Percentiles rank a stretch among this genome's conserved stretches.
phyloP scores from a whole-genome alignment of 495 filamentous ascomycete species.

The Penicillium diatomitis region DNA sequence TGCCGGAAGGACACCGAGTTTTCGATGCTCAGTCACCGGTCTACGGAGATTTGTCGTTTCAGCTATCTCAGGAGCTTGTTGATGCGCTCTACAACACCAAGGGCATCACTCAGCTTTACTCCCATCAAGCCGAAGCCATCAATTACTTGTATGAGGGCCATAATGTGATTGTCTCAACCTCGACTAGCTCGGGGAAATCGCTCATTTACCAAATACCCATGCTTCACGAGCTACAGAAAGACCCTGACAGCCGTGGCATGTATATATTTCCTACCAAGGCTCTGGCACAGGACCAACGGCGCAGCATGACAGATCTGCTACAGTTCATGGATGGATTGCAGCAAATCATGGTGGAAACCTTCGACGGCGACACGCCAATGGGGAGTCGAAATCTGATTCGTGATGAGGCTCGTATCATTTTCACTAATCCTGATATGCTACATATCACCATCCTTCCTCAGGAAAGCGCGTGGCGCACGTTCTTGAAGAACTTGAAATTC shows the following conservation, averaged over 20 bases:
- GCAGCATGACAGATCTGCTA: constrained; percentile 79
- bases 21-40: constrained; percentile 80
- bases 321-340: constrained; percentile 70
- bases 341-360: constrained; percentile 75
- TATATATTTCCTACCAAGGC: constrained; percentile 99
- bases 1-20: constrained; percentile 86
- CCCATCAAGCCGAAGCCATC: constrained; percentile 92
- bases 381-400: constrained; percentile 65
- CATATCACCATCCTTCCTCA: constrained; percentile 91
- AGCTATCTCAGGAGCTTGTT: constrained; percentile 80
- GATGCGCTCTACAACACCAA: constrained; percentile 90
- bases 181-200: constrained; percentile 93
- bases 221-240: constrained; percentile 74
- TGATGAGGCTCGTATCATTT: constrained; percentile 86
- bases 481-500: constrained; percentile 79
- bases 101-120: constrained; percentile 78
- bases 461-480: constrained; percentile 80
- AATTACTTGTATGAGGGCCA: constrained; percentile 76
- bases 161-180: constrained; percentile 88
- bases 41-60: constrained; percentile 78
- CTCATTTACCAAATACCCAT: constrained; percentile 95
- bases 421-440: constrained; percentile 98
- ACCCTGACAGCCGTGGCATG: constrained; percentile 73
- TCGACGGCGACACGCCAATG: constrained; percentile 92
- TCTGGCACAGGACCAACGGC: constrained; percentile 86